phyloP scores from a whole-genome alignment of 352 stramenopile genomes.

The Blastocystis sp. region DNA sequence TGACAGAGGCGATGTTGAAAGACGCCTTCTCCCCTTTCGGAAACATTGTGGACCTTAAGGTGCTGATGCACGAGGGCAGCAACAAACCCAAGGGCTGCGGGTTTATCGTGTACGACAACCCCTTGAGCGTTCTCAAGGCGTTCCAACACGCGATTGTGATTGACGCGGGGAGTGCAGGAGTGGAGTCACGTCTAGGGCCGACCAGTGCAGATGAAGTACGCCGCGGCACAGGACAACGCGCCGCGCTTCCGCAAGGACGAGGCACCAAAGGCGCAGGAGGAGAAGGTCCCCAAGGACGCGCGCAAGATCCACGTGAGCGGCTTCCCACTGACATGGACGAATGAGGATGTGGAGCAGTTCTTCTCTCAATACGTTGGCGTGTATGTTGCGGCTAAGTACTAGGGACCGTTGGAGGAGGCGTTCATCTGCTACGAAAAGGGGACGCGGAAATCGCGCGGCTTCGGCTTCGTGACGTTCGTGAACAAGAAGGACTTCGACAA shows the following conservation, averaged over 20 bases:
- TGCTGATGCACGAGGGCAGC: neutral
- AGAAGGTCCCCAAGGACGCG: conserved; percentile 11
- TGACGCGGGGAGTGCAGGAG: neutral
- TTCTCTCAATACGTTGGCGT: neutral
- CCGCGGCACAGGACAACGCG: conserved; percentile 3
- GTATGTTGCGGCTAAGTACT: neutral
- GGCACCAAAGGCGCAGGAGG: neutral
- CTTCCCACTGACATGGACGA: conserved; percentile 33
- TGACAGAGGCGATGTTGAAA: conserved; percentile 21
- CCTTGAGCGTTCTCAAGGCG: conserved; percentile 15
- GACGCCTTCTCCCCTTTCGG: conserved; percentile 32
- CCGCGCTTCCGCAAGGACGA: neutral
- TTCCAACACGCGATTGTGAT: neutral
- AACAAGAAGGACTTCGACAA: conserved; percentile 52
- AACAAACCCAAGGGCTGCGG: conserved; percentile 44
- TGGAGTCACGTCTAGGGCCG: conserved; percentile 1
- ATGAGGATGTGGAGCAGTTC: conserved; percentile 41
- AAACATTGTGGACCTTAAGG: conserved; percentile 14
- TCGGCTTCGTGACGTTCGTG: conserved; percentile 54
- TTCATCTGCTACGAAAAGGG: conserved; percentile 65
- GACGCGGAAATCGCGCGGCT: conserved; percentile 42
- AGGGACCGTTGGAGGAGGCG: conserved; percentile 31
- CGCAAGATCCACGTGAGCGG: conserved; percentile 53
- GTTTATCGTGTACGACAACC: conserved; percentile 40
- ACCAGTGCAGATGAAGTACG: conserved; percentile 29